Evolutionary conservation across 345 rosid species (phyloP).

Genomic region (Camelina laxa): DNA sequence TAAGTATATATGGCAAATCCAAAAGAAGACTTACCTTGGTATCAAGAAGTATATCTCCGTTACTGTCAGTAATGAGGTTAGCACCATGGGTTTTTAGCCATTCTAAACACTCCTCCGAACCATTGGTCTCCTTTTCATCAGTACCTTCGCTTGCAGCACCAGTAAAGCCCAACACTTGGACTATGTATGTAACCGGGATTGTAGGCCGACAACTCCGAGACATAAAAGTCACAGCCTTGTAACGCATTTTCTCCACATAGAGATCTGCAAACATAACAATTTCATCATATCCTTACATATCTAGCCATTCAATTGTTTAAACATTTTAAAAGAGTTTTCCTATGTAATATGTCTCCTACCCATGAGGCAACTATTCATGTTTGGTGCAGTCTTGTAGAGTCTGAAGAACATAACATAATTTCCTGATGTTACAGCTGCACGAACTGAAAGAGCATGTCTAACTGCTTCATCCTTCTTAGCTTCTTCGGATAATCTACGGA

Average conservation of each 20-base stretch:
- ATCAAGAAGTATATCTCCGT: slow-evolving; percentile 81
- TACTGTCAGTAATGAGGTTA: slow-evolving; percentile 58
- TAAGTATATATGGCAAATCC: neutral
- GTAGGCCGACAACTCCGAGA: slow-evolving; percentile 91
- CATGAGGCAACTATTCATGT: slow-evolving; percentile 88
- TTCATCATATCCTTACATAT: neutral
- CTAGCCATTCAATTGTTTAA: slow-evolving; percentile 16
- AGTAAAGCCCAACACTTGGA: slow-evolving; percentile 75
- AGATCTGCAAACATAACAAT: slow-evolving; percentile 67
- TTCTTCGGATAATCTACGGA: slow-evolving; percentile 70
- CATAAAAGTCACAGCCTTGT: slow-evolving; percentile 87
- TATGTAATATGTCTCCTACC: slow-evolving; percentile 56
- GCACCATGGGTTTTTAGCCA: slow-evolving; percentile 97
- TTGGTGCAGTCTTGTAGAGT: slow-evolving; percentile 86
- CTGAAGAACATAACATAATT: slow-evolving; percentile 88
- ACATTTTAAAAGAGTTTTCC: slow-evolving; percentile 20
- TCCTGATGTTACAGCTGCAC: slow-evolving; percentile 92
- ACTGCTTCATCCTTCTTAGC: slow-evolving; percentile 79
- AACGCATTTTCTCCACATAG: slow-evolving; percentile 89
- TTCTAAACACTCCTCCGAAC: slow-evolving; percentile 74
- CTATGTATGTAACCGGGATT: slow-evolving; percentile 73
- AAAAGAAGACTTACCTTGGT: slow-evolving; percentile 60
- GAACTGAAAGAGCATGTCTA: slow-evolving; percentile 95
- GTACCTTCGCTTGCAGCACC: slow-evolving; percentile 52
- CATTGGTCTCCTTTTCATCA: slow-evolving; percentile 59